Evolutionary conservation across 1,284 basidiomycete species (phyloP).

Genomic region (Tausonia pullulans): DNA sequence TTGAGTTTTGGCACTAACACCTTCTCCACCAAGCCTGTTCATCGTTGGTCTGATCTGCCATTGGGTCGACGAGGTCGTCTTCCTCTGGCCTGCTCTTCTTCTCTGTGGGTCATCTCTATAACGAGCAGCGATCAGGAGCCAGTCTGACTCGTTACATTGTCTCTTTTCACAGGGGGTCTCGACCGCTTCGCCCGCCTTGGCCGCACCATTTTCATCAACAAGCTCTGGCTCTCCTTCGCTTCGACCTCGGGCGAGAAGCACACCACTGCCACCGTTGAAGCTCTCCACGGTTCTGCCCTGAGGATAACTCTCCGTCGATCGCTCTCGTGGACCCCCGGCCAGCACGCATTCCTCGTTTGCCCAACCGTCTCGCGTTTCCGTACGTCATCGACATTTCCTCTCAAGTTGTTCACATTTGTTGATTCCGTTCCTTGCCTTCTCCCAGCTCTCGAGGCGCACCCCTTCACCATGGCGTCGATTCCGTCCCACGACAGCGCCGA

Average conservation of each 20-base stretch:
- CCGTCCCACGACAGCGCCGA: constrained; percentile 19
- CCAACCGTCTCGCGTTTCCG: constrained; percentile 26
- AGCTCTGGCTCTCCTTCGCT: constrained; percentile 36
- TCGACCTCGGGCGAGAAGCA: constrained; percentile 22
- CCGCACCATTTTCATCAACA: constrained; percentile 46
- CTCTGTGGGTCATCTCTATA: too few relatives aligned
- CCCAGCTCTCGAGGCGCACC: constrained; percentile 30
- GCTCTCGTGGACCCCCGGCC: constrained; percentile 48
- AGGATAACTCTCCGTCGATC: constrained; percentile 41
- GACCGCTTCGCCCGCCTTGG: constrained; percentile 47
- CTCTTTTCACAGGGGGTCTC: constrained; percentile 35
- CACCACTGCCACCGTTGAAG: constrained; percentile 10
- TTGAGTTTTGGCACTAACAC: not conserved
- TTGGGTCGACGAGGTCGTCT: constrained; percentile 19
- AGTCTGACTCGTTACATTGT: too few relatives aligned
- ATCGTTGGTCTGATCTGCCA: constrained; percentile 28
- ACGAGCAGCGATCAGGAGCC: too few relatives aligned
- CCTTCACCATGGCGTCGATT: constrained; percentile 30
- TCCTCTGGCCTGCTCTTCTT: constrained; percentile 45
- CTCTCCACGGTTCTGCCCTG: constrained; percentile 43
- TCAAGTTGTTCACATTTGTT: not conserved
- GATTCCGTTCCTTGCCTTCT: not conserved
- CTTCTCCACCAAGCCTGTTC: constrained; percentile 20
- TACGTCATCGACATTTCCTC: not conserved
- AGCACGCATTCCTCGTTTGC: constrained; percentile 36